Evolutionary conservation across 805 yeast species (phyloP).

Genomic region (Cyberlindnera sargentensis): DNA sequence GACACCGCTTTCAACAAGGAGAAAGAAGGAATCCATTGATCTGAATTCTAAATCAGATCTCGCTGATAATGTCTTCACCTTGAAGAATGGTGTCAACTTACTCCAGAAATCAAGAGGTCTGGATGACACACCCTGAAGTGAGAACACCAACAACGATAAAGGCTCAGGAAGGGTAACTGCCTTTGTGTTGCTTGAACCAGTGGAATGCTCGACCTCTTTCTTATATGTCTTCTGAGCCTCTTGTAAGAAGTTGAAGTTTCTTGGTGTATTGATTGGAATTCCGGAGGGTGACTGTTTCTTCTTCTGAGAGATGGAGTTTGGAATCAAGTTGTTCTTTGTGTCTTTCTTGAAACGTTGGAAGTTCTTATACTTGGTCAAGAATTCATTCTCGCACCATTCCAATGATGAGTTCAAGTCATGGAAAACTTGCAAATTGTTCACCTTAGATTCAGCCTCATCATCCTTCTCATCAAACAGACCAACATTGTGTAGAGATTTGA

Average conservation of each 20-base stretch:
- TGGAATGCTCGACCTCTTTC: conserved; percentile 15
- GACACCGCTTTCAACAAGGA: conserved; percentile 52
- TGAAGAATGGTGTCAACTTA: conserved; percentile 7
- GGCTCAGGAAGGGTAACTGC: conserved; percentile 21
- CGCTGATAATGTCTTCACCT: conserved; percentile 38
- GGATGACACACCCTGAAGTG: conserved; percentile 8
- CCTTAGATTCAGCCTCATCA: conserved; percentile 12
- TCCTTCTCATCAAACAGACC: conserved; percentile 52
- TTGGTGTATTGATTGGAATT: conserved; percentile 30
- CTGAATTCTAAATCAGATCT: conserved; percentile 42
- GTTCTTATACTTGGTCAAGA: conserved; percentile 39
- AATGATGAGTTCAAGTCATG: conserved; percentile 77
- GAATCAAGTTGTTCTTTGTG: background rate
- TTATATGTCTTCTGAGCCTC: conserved; percentile 30
- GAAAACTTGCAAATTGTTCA: conserved; percentile 49
- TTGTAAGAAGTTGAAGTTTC: conserved; percentile 32
- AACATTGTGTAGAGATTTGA: conserved; percentile 71
- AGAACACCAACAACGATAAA: conserved; percentile 4
- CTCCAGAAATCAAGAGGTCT: conserved; percentile 9
- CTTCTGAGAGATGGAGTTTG: background rate
- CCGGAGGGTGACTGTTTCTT: background rate
- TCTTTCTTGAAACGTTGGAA: conserved; percentile 20
- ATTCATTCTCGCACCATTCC: conserved; percentile 96
- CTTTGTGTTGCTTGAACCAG: conserved; percentile 4
- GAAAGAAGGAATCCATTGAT: conserved; percentile 32